Base-by-base conservation (phyloP, 1,284 basidiomycete genomes). In the Cryptococcus deneoformans region DNA sequence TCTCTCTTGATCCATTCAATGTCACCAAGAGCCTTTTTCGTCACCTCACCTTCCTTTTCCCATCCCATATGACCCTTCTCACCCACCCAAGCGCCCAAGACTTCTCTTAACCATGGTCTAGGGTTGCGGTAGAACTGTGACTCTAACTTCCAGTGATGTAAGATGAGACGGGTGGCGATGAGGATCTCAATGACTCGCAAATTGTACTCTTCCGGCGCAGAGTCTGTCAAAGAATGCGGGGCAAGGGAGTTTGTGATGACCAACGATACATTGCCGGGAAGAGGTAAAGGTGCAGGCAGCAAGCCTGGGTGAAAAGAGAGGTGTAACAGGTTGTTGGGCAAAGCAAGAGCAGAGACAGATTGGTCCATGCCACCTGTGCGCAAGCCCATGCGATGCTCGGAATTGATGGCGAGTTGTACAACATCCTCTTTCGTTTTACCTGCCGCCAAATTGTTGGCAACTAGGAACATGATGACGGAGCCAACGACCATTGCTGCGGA, bases 161-260 rank as follows among this genome's bases (percentile, higher is more conserved):
- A 84, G 10, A 94, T 82, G 6, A 91, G 80, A 12, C 88, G 82
- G 0, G 90, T 88, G 2, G 85, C 87, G 52, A 86, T 86, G 35
- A 91, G 85, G 0, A 87, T 89, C 76, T 94, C 92, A 16, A 93
- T 87, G 20, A 92, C 90, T 20, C 90, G 87, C 38, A 94, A 81
- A 73, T 94, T 94, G 80, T 93, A 93, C 47, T 86, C 82, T 51
- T 82, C 84, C 62, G 87, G 88, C 2, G 89, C 87, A 45, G 84
- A 84, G 59, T 87, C 82, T 2, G 86, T 85, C 73, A 92, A 92
- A 69, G 91, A 87, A 37, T 88, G 86, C n/a, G 88, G 85, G 36
- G 91, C 86, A 42, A 91, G 84, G 14, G 89, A 90, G 79, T 93
- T 91, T 11, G 90, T 88, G 67, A 87, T 86, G 54, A 92, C 87